These are phyloP conservation scores for Xylariaceae sp. DNA, from an alignment of 2,329 filamentous ascomycete species.

Conservation along the genomic window DNA sequence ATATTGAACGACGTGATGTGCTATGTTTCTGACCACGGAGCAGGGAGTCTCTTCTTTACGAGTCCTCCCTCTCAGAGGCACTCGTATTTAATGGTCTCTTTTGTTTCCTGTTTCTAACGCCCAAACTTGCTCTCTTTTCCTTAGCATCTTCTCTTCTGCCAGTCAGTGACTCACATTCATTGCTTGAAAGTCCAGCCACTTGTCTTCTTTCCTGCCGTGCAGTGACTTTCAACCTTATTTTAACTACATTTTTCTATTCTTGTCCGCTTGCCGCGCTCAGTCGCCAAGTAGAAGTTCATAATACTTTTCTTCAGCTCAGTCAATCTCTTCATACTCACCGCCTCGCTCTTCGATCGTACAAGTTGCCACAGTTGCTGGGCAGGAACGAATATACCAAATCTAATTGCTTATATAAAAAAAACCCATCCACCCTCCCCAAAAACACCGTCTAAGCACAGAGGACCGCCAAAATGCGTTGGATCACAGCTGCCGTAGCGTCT, in stretches of 20 bases:
- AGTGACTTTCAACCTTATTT: constrained; percentile 14
- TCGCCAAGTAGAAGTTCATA: too few species aligned
- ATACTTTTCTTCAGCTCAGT: background rate
- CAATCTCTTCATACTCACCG: constrained; percentile 1
- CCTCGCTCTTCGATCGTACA: constrained; percentile 12
- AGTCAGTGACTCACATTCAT: constrained; percentile 14
- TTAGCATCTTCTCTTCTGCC: background rate
- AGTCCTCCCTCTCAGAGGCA: constrained; percentile 17
- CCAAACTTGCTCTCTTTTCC: background rate
- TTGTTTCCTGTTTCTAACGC: background rate
- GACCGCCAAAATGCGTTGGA: constrained; percentile 34
- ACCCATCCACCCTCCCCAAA: background rate
- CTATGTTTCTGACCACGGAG: too few species aligned
- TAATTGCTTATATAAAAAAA: constrained; percentile 1
- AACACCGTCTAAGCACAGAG: background rate
- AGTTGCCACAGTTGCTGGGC: too few species aligned
- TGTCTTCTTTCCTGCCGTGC: constrained; percentile 17
- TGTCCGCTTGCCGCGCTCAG: constrained; percentile 14
- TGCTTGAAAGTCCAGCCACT: constrained; percentile 10
- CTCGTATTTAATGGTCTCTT: constrained; percentile 4
- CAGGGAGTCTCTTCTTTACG: too few species aligned
- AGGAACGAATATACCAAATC: too few species aligned
- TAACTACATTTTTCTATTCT: constrained; percentile 29
- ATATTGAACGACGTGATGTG: too few species aligned
- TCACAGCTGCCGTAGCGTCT: constrained; percentile 30